These are phyloP conservation scores for Russula olivacea DNA, from an alignment of 768 basidiomycete species.

Conservation along the genomic window DNA sequence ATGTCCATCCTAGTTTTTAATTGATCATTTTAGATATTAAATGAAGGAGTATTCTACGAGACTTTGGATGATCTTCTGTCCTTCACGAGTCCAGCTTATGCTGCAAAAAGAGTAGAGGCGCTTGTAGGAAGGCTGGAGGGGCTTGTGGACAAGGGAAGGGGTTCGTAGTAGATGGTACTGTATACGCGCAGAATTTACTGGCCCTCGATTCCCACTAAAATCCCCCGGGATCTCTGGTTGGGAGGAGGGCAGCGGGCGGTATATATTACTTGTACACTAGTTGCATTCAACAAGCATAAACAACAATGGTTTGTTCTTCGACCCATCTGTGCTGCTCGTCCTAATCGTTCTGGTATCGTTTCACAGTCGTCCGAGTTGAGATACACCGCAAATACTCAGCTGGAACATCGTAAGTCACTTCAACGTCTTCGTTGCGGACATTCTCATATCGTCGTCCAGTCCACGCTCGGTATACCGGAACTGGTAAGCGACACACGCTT, in stretches of 20 bases:
- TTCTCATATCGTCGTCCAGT: slow-evolving; percentile 44
- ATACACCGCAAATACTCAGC: slow-evolving; percentile 94
- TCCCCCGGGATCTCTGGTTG: background rate
- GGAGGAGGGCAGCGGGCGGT: too few relatives aligned
- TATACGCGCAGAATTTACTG: background rate
- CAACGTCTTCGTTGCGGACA: slow-evolving; percentile 2
- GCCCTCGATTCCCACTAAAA: background rate
- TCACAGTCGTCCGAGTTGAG: slow-evolving; percentile 81
- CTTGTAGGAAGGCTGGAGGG: slow-evolving; percentile 12
- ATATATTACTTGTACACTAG: background rate
- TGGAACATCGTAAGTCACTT: slow-evolving; percentile 76
- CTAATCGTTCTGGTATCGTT: background rate
- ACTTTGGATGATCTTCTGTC: slow-evolving; percentile 23
- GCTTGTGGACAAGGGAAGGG: background rate
- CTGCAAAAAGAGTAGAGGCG: slow-evolving; percentile 1
- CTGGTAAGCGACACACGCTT: slow-evolving; percentile 52
- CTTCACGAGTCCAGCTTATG: slow-evolving; percentile 15
- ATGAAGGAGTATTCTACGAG: slow-evolving; percentile 14
- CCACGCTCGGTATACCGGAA: slow-evolving; percentile 94
- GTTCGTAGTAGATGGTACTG: background rate
- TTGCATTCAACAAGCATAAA: slow-evolving; percentile 5
- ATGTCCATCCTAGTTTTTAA: background rate
- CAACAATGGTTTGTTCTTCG: slow-evolving; percentile 23
- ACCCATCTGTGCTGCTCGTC: slow-evolving; percentile 11
- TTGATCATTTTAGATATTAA: slow-evolving; percentile 5